phyloP scores from a whole-genome alignment of 1,284 basidiomycete genomes.

The Rhodotorula sp. region DNA sequence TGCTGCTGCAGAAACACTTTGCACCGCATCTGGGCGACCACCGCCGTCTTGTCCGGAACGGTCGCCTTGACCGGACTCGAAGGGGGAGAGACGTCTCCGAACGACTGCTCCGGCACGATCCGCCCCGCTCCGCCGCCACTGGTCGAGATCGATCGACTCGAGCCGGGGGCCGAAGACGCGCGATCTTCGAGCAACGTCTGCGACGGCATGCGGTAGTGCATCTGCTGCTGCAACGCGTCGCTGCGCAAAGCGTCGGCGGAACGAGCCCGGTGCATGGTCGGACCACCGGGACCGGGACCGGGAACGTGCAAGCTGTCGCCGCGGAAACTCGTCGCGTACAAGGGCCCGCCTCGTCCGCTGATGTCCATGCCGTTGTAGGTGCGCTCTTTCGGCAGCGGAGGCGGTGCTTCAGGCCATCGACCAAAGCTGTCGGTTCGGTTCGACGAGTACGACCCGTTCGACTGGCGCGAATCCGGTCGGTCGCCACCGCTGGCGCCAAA shows the following conservation, averaged over 20 bases:
- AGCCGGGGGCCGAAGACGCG: constrained; percentile 11
- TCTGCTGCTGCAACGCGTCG: constrained; percentile 13
- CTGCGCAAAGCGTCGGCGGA: constrained; percentile 41
- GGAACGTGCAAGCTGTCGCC: not conserved
- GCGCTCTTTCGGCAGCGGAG: constrained; percentile 31
- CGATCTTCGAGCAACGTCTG: constrained; percentile 35
- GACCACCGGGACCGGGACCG: constrained; percentile 12
- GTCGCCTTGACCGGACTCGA: constrained; percentile 26
- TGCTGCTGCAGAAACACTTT: constrained; percentile 95
- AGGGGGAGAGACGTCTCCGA: constrained; percentile 38
- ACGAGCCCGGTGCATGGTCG: constrained; percentile 35
- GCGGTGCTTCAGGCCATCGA: constrained; percentile 23
- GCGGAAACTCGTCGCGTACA: constrained; percentile 24
- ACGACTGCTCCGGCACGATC: constrained; percentile 10
- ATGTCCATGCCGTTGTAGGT: constrained; percentile 32
- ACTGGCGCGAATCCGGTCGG: constrained; percentile 8
- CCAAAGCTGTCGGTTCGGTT: constrained; percentile 24
- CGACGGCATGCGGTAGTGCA: constrained; percentile 41
- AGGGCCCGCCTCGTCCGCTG: constrained; percentile 26
- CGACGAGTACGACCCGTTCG: constrained; percentile 26
- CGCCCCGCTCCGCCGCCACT: not conserved
- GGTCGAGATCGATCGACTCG: constrained; percentile 11
- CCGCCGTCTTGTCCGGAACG: constrained; percentile 17
- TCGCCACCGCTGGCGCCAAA: not conserved
- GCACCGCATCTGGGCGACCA: constrained; percentile 88